phyloP scores from a whole-genome alignment of 257 asterid species.

The Solanum chiquidenum region DNA sequence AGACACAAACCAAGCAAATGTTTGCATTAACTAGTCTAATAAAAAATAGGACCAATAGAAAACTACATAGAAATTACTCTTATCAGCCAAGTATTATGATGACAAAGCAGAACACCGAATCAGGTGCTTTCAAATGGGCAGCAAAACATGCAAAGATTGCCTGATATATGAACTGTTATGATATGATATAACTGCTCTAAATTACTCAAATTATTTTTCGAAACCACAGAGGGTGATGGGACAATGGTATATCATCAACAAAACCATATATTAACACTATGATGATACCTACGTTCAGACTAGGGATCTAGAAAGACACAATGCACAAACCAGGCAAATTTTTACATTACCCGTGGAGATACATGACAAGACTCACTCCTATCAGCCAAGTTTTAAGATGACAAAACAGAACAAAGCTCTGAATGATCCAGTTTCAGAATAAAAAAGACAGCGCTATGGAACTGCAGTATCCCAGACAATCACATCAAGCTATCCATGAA shows the following conservation, averaged over 20 bases:
- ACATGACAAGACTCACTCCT: background rate
- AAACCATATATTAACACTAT: background rate
- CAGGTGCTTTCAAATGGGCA: background rate
- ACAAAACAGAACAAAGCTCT: background rate
- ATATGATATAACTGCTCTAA: background rate
- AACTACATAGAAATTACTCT: background rate
- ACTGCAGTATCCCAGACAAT: background rate
- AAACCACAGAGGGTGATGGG: background rate
- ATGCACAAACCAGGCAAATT: background rate
- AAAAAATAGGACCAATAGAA: background rate
- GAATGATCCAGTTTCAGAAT: background rate
- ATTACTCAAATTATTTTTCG: background rate
- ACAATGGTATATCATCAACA: background rate
- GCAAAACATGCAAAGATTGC: background rate
- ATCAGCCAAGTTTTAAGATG: background rate
- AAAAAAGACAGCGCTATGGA: background rate
- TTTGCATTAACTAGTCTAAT: background rate
- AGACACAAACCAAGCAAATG: background rate
- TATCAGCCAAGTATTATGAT: background rate
- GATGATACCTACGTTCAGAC: background rate
- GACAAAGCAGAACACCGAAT: background rate
- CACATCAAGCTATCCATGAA: background rate
- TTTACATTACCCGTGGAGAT: background rate
- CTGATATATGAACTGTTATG: background rate
- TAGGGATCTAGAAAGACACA: no score